Evolutionary conservation across 805 yeast genomes (phyloP).

Genomic region (Sugiyamaella smithiae): DNA sequence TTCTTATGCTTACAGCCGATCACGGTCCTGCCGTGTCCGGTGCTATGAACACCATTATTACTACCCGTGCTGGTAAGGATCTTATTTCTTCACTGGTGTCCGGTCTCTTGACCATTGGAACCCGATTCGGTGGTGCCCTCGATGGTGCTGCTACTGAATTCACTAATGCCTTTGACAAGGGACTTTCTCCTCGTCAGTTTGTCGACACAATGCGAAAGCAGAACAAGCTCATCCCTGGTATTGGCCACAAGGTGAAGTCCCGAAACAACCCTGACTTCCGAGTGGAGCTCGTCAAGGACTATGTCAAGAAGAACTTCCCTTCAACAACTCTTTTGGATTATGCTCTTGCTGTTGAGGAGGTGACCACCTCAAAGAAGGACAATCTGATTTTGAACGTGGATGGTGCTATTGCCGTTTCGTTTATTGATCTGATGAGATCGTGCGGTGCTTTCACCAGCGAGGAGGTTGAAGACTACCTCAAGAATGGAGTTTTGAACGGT

Average conservation of each 20-base stretch:
- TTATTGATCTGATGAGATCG: slow-evolving; percentile 43
- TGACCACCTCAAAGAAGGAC: slow-evolving; percentile 49
- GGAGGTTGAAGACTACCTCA: slow-evolving; percentile 44
- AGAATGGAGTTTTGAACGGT: slow-evolving; percentile 47
- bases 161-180: slow-evolving; percentile 43
- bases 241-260: slow-evolving; percentile 47
- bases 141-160: slow-evolving; percentile 48
- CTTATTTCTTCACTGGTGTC: slow-evolving; percentile 45
- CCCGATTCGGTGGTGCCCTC: slow-evolving; percentile 47
- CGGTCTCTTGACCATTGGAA: slow-evolving; percentile 45
- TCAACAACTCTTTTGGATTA: slow-evolving; percentile 42
- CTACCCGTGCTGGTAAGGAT: slow-evolving; percentile 49
- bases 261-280: slow-evolving; percentile 49
- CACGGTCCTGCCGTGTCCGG: slow-evolving; percentile 49
- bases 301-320: slow-evolving; percentile 45
- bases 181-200: slow-evolving; percentile 45
- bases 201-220: slow-evolving; percentile 47
- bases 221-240: slow-evolving; percentile 47
- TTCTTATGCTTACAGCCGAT: slow-evolving; percentile 48
- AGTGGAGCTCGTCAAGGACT: slow-evolving; percentile 47
- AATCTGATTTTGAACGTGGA: slow-evolving; percentile 45
- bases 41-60: slow-evolving; percentile 48
- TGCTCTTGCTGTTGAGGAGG: slow-evolving; percentile 48
- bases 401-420: slow-evolving; percentile 46
- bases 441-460: slow-evolving; percentile 46